Evolutionary conservation across 176 grass and related monocot genomes (phyloP).

Genomic region (Oryza australiensis): DNA sequence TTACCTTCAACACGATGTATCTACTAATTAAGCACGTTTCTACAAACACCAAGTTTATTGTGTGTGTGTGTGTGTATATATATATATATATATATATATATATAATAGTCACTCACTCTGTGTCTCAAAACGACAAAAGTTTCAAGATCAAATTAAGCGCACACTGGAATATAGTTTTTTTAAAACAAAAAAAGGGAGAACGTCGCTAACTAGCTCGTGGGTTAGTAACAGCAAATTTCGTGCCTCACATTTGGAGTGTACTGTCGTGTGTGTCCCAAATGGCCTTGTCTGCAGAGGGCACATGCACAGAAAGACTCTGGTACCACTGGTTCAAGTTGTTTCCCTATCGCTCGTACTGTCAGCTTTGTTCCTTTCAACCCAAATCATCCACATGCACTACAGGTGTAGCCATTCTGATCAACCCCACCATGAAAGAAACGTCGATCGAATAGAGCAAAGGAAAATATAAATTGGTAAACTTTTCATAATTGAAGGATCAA

Average conservation of each 20-base stretch:
- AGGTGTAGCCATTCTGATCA: neutral
- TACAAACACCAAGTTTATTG: too few relatives aligned
- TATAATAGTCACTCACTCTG: too few relatives aligned
- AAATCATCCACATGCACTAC: conserved; percentile 14
- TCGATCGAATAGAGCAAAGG: neutral
- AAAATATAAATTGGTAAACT: neutral
- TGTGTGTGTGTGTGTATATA: too few relatives aligned
- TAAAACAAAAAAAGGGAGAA: too few relatives aligned
- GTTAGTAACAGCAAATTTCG: neutral
- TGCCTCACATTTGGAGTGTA: neutral
- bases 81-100: too few relatives aligned
- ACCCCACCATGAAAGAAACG: neutral
- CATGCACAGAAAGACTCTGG: neutral
- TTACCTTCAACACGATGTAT: too few relatives aligned
- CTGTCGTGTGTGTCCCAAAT: neutral
- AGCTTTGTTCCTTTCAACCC: conserved; percentile 21
- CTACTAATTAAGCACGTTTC: too few relatives aligned
- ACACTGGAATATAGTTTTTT: neutral
- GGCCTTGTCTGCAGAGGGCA: neutral
- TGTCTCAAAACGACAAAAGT: neutral
- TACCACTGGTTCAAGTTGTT: neutral
- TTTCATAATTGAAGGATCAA: conserved; percentile 12
- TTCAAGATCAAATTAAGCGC: neutral
- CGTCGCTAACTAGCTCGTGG: neutral
- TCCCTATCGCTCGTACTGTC: neutral